Conservation (phyloP, 306 rosid species). For the Castanopsis chinensis region DNA sequence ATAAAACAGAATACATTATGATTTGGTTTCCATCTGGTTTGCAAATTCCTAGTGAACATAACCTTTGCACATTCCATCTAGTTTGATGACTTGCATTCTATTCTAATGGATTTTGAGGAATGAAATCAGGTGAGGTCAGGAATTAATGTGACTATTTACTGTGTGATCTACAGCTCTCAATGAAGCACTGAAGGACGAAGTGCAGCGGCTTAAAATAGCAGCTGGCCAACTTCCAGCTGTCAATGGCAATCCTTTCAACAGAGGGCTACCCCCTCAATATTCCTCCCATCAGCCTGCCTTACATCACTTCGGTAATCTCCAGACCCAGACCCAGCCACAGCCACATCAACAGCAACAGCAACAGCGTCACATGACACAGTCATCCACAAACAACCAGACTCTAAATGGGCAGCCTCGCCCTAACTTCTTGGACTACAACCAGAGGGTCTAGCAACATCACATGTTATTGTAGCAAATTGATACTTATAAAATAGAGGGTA, state of each 20-base stretch:
- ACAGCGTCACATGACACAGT: slow-evolving; percentile 48
- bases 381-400: slow-evolving; percentile 37
- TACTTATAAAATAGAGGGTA: slow-evolving; percentile 27
- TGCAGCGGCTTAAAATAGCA: slow-evolving; percentile 82
- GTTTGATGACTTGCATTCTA: neutral
- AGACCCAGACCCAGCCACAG: slow-evolving; percentile 46
- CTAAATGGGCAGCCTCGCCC: slow-evolving; percentile 44
- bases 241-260: slow-evolving; percentile 49
- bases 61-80: neutral
- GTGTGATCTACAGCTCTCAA: slow-evolving; percentile 58
- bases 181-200: slow-evolving; percentile 76
- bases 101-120: neutral
- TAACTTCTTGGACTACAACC: slow-evolving; percentile 57
- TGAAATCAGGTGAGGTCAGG: neutral
- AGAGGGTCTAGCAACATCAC: slow-evolving; percentile 24
- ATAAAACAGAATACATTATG: neutral
- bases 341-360: slow-evolving; percentile 42
- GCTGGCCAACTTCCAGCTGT: slow-evolving; percentile 42
- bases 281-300: slow-evolving; percentile 47
- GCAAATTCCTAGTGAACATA: neutral
- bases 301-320: slow-evolving; percentile 42
- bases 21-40: neutral
- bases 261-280: slow-evolving; percentile 64
- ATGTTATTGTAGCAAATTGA: slow-evolving; percentile 15
- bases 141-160: neutral